phyloP scores from a whole-genome alignment of 108 stramenopile genomes.

The Cyclotella atomus region DNA sequence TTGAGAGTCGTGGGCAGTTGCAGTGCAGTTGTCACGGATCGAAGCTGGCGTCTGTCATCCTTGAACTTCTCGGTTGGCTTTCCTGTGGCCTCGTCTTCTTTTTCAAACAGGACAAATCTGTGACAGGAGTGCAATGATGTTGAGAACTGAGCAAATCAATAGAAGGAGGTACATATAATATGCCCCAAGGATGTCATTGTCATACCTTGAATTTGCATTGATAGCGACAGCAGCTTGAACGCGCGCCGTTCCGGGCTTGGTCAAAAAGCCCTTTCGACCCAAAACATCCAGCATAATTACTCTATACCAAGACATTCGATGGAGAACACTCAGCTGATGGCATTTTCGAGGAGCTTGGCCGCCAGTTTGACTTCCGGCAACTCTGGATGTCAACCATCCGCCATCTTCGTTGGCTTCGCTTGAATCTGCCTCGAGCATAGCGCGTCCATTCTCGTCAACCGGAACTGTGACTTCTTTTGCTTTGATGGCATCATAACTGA shows the following conservation, averaged over 20 bases:
- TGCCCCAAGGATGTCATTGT: background rate
- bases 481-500: slow-evolving; percentile 72
- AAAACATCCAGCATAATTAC: slow-evolving; percentile 60
- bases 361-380: slow-evolving; percentile 37
- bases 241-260: slow-evolving; percentile 43
- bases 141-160: background rate
- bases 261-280: slow-evolving; percentile 54
- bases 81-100: slow-evolving; percentile 15
- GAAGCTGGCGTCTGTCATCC: slow-evolving; percentile 36
- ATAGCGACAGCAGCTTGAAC: slow-evolving; percentile 36
- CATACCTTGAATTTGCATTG: slow-evolving; percentile 39
- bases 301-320: slow-evolving; percentile 59
- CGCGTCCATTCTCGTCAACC: slow-evolving; percentile 52
- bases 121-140: background rate
- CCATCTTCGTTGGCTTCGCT: slow-evolving; percentile 16
- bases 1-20: slow-evolving; percentile 24
- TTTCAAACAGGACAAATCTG: slow-evolving; percentile 42
- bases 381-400: slow-evolving; percentile 58
- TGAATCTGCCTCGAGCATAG: slow-evolving; percentile 29
- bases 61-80: slow-evolving; percentile 28
- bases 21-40: slow-evolving; percentile 25
- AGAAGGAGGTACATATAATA: background rate
- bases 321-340: slow-evolving; percentile 62
- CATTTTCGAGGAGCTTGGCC: slow-evolving; percentile 31
- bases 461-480: slow-evolving; percentile 61